Evolutionary conservation across 345 rosid genomes (phyloP).

Genomic region (Eucalyptus globulus): DNA sequence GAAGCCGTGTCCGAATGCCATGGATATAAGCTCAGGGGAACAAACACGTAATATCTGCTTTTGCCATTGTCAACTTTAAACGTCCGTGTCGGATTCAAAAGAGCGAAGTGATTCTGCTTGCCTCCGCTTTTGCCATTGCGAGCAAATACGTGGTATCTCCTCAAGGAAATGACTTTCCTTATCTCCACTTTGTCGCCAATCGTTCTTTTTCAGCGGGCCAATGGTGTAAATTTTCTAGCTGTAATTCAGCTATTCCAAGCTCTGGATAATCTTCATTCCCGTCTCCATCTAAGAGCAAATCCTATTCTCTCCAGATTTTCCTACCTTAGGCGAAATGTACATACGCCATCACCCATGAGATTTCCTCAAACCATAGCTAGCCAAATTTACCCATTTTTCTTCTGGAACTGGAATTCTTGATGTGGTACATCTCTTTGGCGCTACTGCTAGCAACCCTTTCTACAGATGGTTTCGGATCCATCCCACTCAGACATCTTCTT

Average conservation of each 20-base stretch:
- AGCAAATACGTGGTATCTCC: neutral
- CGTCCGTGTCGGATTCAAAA: neutral
- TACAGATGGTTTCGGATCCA: neutral
- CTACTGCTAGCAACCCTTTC: neutral
- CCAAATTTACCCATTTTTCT: neutral
- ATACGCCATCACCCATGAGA: neutral
- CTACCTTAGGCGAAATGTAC: fast-evolving
- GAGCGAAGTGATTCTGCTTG: neutral
- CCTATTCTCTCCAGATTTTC: neutral
- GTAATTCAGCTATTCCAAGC: neutral
- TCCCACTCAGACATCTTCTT: fast-evolving
- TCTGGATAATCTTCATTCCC: neutral
- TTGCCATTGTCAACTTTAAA: neutral
- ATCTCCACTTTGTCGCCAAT: neutral
- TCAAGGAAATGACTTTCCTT: neutral
- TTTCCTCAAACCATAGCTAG: neutral
- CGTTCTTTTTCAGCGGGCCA: neutral
- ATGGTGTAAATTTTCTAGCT: neutral
- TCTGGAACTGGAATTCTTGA: neutral
- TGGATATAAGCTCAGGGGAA: neutral
- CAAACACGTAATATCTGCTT: neutral
- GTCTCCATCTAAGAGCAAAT: neutral
- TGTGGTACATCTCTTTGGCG: neutral
- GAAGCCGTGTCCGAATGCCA: neutral
- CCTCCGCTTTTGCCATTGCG: neutral